A percentile compares a stretch with the other conserved stretches of the same genome.
These are phyloP conservation scores for Fraxinus angustifolia DNA, from an alignment of 305 asterid genomes.

Conservation along the genomic window DNA sequence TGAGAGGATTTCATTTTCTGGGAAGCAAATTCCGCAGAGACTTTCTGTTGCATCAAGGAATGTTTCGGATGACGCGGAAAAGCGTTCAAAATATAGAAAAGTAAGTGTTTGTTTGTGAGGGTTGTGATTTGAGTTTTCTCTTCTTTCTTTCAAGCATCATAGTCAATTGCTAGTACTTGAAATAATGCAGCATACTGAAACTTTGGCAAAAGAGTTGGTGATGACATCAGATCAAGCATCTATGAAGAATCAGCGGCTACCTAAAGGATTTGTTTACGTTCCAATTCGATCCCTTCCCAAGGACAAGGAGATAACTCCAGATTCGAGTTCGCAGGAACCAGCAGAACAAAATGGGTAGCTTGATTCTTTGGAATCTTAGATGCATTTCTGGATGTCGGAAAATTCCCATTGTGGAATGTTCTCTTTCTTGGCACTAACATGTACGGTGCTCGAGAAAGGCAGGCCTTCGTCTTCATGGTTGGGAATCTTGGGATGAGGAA, in stretches of 20 bases:
- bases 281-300: slow-evolving; percentile 70
- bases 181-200: slow-evolving; percentile 60
- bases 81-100: slow-evolving; percentile 48
- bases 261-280: slow-evolving; percentile 83
- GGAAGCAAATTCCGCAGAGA: slow-evolving; percentile 76
- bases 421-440: slow-evolving; percentile 16
- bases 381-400: not conserved
- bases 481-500: slow-evolving; percentile 9
- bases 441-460: slow-evolving; percentile 20
- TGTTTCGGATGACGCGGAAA: slow-evolving; percentile 54
- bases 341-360: slow-evolving; percentile 44
- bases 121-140: not conserved
- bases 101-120: slow-evolving; percentile 34
- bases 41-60: slow-evolving; percentile 39
- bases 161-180: slow-evolving; percentile 11
- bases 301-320: slow-evolving; percentile 58
- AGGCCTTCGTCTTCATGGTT: slow-evolving; percentile 13
- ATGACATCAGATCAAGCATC: slow-evolving; percentile 98
- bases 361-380: not conserved
- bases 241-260: slow-evolving; percentile 79
- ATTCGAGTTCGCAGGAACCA: slow-evolving; percentile 44
- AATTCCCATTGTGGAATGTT: slow-evolving; percentile 14
- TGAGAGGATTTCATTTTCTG: slow-evolving; percentile 58
- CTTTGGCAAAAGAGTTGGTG: slow-evolving; percentile 75
- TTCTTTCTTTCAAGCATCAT: not conserved